phyloP scores from a whole-genome alignment of 768 basidiomycete species.

The Lactifluus subvellereus region DNA sequence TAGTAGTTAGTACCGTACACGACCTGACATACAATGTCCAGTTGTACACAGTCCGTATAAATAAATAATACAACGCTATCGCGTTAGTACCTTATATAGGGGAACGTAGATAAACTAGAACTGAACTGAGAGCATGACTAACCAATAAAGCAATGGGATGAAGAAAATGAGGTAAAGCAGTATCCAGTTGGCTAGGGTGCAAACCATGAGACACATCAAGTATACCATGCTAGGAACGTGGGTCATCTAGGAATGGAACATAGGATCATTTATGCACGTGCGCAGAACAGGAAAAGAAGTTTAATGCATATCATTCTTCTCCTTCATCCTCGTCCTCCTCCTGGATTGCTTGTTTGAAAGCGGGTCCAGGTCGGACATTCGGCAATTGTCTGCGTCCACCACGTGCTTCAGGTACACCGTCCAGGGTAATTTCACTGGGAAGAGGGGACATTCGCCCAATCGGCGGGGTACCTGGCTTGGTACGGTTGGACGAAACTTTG shows the following conservation, averaged over 20 bases:
- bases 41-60: slow-evolving; percentile 7
- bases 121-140: slow-evolving; percentile 14
- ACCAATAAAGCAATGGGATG: slow-evolving; percentile 11
- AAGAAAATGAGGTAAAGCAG: slow-evolving; percentile 3
- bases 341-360: slow-evolving; percentile 67
- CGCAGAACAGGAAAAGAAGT: not conserved
- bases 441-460: slow-evolving; percentile 56
- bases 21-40: not conserved
- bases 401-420: slow-evolving; percentile 43
- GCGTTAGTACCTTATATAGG: slow-evolving; percentile 15
- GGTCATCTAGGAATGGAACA: slow-evolving; percentile 12
- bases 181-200: slow-evolving; percentile 3
- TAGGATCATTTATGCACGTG: slow-evolving; percentile 6
- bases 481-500: slow-evolving; percentile 29
- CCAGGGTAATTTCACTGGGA: slow-evolving; percentile 45
- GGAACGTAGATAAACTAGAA: slow-evolving; percentile 16
- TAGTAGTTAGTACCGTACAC: no score
- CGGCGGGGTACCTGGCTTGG: slow-evolving; percentile 54
- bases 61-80: slow-evolving; percentile 16
- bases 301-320: slow-evolving; percentile 32
- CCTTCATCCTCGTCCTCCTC: slow-evolving; percentile 87
- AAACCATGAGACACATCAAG: slow-evolving; percentile 8
- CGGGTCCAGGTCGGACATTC: slow-evolving; percentile 49
- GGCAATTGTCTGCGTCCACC: slow-evolving; percentile 66
- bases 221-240: not conserved